Base-by-base conservation (phyloP, 495 filamentous ascomycete species). In the Penicillium psychrofluorescens region DNA sequence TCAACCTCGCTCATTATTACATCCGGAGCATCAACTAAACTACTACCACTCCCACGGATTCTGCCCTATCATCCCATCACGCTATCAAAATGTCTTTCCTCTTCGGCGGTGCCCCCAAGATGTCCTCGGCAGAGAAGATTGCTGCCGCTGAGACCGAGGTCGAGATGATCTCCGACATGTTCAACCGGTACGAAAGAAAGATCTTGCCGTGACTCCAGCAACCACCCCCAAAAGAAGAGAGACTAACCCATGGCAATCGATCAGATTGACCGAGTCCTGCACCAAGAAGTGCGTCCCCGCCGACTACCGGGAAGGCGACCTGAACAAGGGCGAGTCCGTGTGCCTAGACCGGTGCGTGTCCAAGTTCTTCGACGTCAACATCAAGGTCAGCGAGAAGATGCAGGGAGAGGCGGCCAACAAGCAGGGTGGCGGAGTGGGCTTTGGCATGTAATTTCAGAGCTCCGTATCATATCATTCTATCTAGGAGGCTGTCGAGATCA, bases 281-380 rank as follows among this genome's bases (percentile, higher is more conserved):
- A 79, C 83, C 46, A 79, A 83, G 63, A 98, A 98, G 70, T 98
- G 92, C 66, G 78, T 98, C 43, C 90, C 89, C 45, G 73, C 67
- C 53, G 81, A 88, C 48, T 98, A 97, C 79, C 87, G 88, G 57
- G 92, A 98, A 74, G 76, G 77, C 59, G 94, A 97, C 45, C 80
- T 98, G 49, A 92, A 95, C 78, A 98, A 98, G 74, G 92, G 92
- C 74, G 92, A 98, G 71, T 85, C 84, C 43, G 92, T 97, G 51
- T 98, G 92, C 71, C 80, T 98, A 50, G 92, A 98, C 72, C 86
- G 92, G 49, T 98, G 92, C 70, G 82, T 91, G 32, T 75, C 84
- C 59, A 98, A 98, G 74, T 97, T 96, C 77, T 95, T 98, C 70
- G 92, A 98, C 48, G 89, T 95, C 59, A 88, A 95, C 67, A 78